Base-by-base conservation (phyloP, 78 protist species). In the Chrysochromulina tobinii region DNA sequence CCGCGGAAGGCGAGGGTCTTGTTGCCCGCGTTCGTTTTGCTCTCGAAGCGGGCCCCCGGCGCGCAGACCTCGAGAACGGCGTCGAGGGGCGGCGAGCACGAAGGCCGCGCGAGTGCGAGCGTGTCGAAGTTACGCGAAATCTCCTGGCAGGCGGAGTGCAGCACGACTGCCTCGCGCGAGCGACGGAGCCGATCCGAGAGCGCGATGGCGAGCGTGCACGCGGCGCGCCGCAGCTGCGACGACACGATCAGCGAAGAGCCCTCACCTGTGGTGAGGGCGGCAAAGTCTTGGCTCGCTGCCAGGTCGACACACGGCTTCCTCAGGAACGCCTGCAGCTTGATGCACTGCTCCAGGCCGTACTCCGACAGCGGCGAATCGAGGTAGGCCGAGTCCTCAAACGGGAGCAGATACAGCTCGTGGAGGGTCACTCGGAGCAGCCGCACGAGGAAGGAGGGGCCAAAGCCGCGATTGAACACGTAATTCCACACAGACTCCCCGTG, bases 401-500 rank as follows among this genome's bases (percentile, higher is more conserved):
- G 85, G 11, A 77, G 48, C 15, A 77, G 85, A 53, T 72, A 72
- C 57, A 72, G 81, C 81, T 72, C 81, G 85, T 53, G 11, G 1
- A 77, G n/a, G 23, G 53, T 57, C 58, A 59, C 15, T n/a, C 12
- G 1, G 27, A 53, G 3, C 20, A 77, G 85, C 38, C 85, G 55
- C 18, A 17, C 5, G 48, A 51, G 57, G 25, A 77, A 14, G n/a
- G 57, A 51, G 20, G 57, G 85, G 25, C 8, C 20, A 7, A 51
- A 51, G 3, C 54, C 55, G 6, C 57, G 4, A 59, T 77, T 77
- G 59, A 77, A 77, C 12, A 77, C 85, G 38, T 3, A 1, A 59
- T 77, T 77, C 85, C 85, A 77, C n/a, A 77, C 54, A 18, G 61
- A 51, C 85, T 77, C 85, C 61, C 85, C 85, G 38, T 77, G 85